phyloP scores from a whole-genome alignment of 352 stramenopile genomes.

The Globisporangium radiosum region DNA sequence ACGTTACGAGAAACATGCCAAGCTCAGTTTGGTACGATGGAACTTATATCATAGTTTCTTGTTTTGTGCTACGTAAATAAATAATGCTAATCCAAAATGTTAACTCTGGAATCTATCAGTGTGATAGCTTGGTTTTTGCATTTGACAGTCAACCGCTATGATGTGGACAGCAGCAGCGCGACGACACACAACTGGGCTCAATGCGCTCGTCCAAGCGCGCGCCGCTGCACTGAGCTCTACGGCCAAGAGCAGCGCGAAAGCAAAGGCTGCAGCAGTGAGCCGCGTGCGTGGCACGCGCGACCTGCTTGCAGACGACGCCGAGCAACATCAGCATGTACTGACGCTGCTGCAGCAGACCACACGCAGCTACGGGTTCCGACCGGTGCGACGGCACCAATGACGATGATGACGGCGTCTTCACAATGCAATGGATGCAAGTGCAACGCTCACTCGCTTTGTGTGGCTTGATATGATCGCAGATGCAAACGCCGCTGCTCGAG shows the following conservation, averaged over 20 bases:
- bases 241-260: conserved; percentile 4
- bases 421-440: no score
- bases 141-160: neutral
- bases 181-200: neutral
- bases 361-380: conserved; percentile 68
- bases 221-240: neutral
- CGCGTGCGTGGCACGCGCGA: conserved; percentile 77
- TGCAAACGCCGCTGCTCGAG: conserved; percentile 82
- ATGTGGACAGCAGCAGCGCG: neutral
- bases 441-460: neutral
- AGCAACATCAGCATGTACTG: conserved; percentile 62
- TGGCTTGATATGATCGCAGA: conserved; percentile 21
- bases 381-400: conserved; percentile 21
- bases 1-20: no score
- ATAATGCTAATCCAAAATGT: no score
- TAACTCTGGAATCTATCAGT: no score
- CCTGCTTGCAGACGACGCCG: conserved; percentile 49
- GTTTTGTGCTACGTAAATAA: no score
- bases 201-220: neutral
- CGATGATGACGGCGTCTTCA: no score
- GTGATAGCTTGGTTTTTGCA: neutral
- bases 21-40: no score
- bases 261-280: conserved; percentile 27
- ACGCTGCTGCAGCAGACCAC: conserved; percentile 47
- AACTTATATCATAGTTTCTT: no score